Conservation (phyloP, 495 filamentous ascomycete species). For the Oidiodendron maius region DNA sequence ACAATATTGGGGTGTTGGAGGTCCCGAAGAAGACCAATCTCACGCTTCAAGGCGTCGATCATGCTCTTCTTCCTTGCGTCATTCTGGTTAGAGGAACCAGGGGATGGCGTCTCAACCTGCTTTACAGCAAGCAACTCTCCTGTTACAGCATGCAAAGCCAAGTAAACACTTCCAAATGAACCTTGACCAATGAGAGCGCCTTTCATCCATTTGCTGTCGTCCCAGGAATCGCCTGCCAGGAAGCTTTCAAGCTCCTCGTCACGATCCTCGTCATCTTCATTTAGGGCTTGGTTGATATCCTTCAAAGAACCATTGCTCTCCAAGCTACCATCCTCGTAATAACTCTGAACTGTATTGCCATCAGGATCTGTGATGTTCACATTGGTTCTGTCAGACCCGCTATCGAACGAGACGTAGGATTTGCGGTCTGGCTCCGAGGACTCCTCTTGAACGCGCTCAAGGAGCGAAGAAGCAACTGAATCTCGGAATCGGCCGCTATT, state of each 20-base stretch:
- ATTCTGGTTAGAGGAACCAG: constrained; percentile 67
- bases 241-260: constrained; percentile 74
- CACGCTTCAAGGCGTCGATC: constrained; percentile 93
- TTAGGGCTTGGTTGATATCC: constrained; percentile 57
- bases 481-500: constrained; percentile 62
- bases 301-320: constrained; percentile 48
- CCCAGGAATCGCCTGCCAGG: constrained; percentile 87
- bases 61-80: constrained; percentile 94
- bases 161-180: constrained; percentile 93
- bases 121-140: constrained; percentile 98
- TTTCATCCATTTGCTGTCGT: constrained; percentile 98
- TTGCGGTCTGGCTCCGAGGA: constrained; percentile 89
- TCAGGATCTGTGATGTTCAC: constrained; percentile 71
- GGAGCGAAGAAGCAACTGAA: constrained; percentile 78
- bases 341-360: constrained; percentile 58
- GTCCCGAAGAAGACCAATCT: constrained; percentile 90
- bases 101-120: constrained; percentile 89
- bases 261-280: constrained; percentile 83
- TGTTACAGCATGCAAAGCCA: constrained; percentile 94
- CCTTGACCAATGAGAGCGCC: constrained; percentile 94
- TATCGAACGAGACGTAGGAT: constrained; percentile 94
- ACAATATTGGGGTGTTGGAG: constrained; percentile 97
- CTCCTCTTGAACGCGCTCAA: constrained; percentile 83
- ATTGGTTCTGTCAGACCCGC: constrained; percentile 58
- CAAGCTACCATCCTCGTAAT: constrained; percentile 77